Base-by-base conservation (phyloP, 108 stramenopile genomes). In the Aurantiochytrium sp. region DNA sequence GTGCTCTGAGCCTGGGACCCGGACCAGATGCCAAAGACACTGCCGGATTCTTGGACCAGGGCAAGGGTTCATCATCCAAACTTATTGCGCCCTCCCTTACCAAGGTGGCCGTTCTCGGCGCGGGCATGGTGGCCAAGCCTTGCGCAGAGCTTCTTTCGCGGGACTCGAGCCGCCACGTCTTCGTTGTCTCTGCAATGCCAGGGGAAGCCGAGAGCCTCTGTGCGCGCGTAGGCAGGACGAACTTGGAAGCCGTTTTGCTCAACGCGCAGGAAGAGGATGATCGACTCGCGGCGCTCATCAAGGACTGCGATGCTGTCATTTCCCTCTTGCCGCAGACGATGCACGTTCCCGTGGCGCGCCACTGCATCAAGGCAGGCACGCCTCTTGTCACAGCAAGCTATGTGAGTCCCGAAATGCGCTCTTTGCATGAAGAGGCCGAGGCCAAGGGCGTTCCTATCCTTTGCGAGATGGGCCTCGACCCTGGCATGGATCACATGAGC, bases 381-480 rank as follows among this genome's bases (percentile, higher is more conserved):
- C 72, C 95, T 89, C 87, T 97, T 25, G 95, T 96, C 42, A 96
- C 97, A 16, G 97, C 97, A 44, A 95, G 93, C 60, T 97, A 96
- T 87, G 95, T 95, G 60, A 95, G 93, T 57, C 91, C 92, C 21
- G 95, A 94, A 44, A 96, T 97, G 92, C 89, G 90, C 45, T 42
- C 51, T 16, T 69, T 95, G n/a, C 53, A 92, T 14, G 60, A 91
- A 44, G 92, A 72, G 35, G 92, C 92, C 64, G 60, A 90, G 88
- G 92, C 88, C 19, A 90, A 92, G 14, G 96, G 96, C 42, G 92
- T 97, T 29, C 88, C 87, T 59, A 92, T 97, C 49, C 88, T 97
- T 44, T 96, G 96, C 90, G 96, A 97, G 93, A 94, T 95, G 60
- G 97, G 97, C 5, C 91, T 97, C 28, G 97, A 97, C 90, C 97